These are phyloP conservation scores for Spinellus fusiger DNA, from an alignment of 192 early-diverging fungal species.

Conservation along the genomic window DNA sequence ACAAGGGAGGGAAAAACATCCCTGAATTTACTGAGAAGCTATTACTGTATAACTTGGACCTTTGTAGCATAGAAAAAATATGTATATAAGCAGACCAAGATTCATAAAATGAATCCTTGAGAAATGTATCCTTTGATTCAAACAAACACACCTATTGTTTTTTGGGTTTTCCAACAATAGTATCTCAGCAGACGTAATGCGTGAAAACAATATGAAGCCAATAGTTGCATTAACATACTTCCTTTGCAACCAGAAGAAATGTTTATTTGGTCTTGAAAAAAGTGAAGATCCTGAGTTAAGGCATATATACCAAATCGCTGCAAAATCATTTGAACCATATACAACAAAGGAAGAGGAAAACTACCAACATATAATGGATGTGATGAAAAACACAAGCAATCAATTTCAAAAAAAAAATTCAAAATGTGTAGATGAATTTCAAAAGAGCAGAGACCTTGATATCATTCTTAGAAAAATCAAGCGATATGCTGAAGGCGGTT, in stretches of 20 bases:
- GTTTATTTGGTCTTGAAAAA: constrained; percentile 9
- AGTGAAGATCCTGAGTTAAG: constrained; percentile 14
- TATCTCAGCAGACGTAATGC: not conserved
- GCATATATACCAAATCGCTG: constrained; percentile 9
- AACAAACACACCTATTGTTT: too few species aligned
- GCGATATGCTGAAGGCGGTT: constrained; percentile 9
- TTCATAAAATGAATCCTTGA: too few species aligned
- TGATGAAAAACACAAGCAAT: constrained; percentile 10
- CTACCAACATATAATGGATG: constrained; percentile 8
- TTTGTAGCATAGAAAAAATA: too few species aligned
- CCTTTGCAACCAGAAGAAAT: constrained; percentile 5
- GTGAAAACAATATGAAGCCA: not conserved
- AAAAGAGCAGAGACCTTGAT: constrained; percentile 10
- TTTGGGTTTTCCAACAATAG: too few species aligned
- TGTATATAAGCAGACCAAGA: too few species aligned
- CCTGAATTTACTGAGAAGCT: too few species aligned
- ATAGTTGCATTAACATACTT: constrained; percentile 9
- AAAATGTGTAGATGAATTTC: constrained; percentile 5
- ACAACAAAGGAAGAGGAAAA: constrained; percentile 10
- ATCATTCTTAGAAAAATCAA: constrained; percentile 12
- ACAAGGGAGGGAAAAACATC: too few species aligned
- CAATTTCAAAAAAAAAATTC: constrained; percentile 7
- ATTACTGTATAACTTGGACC: too few species aligned
- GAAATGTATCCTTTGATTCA: too few species aligned
- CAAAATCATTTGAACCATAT: constrained; percentile 4